Base-by-base conservation (phyloP, 192 early-diverging fungal species). In the Coemansia sp. region DNA sequence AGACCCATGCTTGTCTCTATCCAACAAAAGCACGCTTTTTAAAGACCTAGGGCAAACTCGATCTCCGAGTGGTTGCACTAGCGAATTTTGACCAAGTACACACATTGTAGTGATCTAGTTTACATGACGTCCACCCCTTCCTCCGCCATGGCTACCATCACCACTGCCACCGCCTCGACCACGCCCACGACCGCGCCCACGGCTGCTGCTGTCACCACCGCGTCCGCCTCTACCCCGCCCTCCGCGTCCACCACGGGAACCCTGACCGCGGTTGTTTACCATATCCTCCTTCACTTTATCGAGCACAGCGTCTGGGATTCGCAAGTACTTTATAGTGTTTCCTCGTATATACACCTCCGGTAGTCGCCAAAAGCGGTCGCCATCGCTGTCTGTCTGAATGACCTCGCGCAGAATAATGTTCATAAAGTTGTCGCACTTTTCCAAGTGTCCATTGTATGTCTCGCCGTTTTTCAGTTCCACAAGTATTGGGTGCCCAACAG, bases 391-490 rank as follows among this genome's bases (percentile, higher is more conserved):
- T 0, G 95, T 98, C 74, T 91, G 90, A 67, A 97, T 96, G 22
- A 97, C 95, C 71, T 97, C 94, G 56, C 91, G 87, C 24, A 98
- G 82, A 38, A 89, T 93, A 69, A 98, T 83, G 81, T 98, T 98
- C 97, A 97, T 98, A 87, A 93, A 97, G 66, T 93, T 93, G 75
- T 97, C 92, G 82, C 94, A 97, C 68, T 89, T 93, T 57, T 93
- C 92, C 80, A 98, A 87, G 82, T 96, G 94, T 10, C 97, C 97
- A 71, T 96, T 97, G 78, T 95, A 98, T 25, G 97, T 95, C 74
- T 98, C 95, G 70, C 95, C 96, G 74, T 90, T 94, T 72, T 98
- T 98, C 55, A 98, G 74, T 70, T 98, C 96, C n/a, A 98, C 94
- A 57, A 95, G 83, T 84, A 95, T 92, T 47, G 93, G 91, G 68